Evolutionary conservation across 106 monocot species (phyloP).

Genomic region (Phalaenopsis equestris): DNA sequence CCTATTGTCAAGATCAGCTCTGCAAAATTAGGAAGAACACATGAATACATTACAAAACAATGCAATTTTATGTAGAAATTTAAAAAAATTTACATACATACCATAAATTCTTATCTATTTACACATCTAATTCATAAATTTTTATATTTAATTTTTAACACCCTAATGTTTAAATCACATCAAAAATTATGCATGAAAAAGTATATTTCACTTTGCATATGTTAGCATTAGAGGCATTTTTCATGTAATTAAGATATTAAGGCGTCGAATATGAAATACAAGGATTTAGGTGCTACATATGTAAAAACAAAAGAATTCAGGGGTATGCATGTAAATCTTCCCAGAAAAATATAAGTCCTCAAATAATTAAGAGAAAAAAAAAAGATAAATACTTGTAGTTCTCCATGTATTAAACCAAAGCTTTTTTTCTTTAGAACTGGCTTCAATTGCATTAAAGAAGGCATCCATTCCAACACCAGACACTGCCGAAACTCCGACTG

Average conservation of each 20-base stretch:
- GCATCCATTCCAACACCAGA: conserved; percentile 72
- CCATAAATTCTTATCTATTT: background rate
- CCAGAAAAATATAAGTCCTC: no score
- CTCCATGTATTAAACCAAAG: conserved; percentile 94
- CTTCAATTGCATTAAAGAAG: conserved; percentile 76
- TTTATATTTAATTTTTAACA: no score
- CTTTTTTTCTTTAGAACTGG: conserved; percentile 75
- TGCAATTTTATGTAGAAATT: background rate
- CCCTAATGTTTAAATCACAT: no score
- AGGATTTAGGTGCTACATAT: no score
- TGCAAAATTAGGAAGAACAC: conserved; percentile 15
- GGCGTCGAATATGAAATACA: no score
- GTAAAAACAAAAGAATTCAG: no score
- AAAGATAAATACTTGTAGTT: conserved; percentile 55
- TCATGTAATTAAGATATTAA: no score
- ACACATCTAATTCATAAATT: no score
- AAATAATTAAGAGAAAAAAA: background rate
- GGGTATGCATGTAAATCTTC: no score
- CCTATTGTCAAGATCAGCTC: conserved; percentile 92
- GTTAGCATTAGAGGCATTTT: no score
- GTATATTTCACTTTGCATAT: no score
- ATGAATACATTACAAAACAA: background rate
- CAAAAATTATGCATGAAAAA: no score
- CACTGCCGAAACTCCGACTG: conserved; percentile 91
- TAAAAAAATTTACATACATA: background rate